phyloP scores from a whole-genome alignment of 176 grass and related monocot genomes.

The Rhynchospora tenuis region DNA sequence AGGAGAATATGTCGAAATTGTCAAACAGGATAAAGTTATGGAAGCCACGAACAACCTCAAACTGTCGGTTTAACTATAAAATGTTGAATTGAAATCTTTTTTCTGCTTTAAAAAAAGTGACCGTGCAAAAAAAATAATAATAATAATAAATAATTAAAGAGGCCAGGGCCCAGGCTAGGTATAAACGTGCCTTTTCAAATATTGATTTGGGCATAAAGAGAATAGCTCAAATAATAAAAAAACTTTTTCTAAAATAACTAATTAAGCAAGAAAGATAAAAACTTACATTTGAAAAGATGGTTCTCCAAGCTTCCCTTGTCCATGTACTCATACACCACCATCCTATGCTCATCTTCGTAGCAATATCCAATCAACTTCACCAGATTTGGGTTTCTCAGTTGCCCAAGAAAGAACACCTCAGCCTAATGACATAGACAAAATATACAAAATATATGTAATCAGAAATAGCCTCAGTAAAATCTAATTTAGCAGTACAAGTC shows the following conservation, averaged over 20 bases:
- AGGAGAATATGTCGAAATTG: neutral
- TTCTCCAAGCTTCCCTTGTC: slow-evolving; percentile 62
- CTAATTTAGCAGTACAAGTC: neutral
- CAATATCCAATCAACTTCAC: slow-evolving; percentile 82
- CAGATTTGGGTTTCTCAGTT: slow-evolving; percentile 71
- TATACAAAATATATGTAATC: neutral
- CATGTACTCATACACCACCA: slow-evolving; percentile 93
- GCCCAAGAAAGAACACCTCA: slow-evolving; percentile 88
- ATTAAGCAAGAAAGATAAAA: neutral
- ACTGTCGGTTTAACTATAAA: neutral
- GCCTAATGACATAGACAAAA: slow-evolving; percentile 29
- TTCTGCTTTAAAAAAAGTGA: neutral
- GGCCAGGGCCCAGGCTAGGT: neutral
- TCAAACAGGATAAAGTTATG: neutral
- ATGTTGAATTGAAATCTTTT: neutral
- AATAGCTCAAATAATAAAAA: neutral
- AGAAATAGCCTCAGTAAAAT: neutral
- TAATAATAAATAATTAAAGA: neutral
- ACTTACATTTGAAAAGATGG: slow-evolving; percentile 87
- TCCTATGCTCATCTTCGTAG: slow-evolving; percentile 66
- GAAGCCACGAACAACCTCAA: neutral
- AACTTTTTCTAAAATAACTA: neutral
- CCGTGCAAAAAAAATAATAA: neutral
- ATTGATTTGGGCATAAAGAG: neutral
- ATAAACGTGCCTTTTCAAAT: neutral